Evolutionary conservation across 2,329 filamentous ascomycete genomes (phyloP).

Genomic region (Thermoascus crustaceus): DNA sequence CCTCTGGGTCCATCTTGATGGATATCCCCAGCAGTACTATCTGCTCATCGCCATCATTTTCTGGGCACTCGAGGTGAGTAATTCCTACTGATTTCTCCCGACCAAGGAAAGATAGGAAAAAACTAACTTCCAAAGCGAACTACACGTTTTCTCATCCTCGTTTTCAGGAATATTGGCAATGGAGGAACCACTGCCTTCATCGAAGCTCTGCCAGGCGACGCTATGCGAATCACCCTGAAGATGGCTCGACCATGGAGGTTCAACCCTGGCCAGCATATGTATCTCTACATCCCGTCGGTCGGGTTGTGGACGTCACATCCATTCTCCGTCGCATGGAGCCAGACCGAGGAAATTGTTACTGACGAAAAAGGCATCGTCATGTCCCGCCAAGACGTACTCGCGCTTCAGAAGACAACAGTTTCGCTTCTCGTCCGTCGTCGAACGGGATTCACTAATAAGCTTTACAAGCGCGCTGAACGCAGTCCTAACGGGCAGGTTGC

Average conservation of each 20-base stretch:
- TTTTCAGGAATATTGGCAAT: conserved; percentile 54
- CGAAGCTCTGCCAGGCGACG: conserved; percentile 61
- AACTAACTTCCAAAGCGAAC: conserved; percentile 36
- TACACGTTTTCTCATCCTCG: conserved; percentile 53
- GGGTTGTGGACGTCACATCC: conserved; percentile 66
- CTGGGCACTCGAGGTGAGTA: conserved; percentile 59
- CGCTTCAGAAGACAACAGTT: conserved; percentile 49
- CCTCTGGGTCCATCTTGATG: conserved; percentile 70
- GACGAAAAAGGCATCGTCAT: conserved; percentile 37
- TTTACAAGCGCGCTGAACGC: conserved; percentile 61
- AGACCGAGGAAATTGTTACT: conserved; percentile 44
- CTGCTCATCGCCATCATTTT: conserved; percentile 65
- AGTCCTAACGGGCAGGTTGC: conserved; percentile 48
- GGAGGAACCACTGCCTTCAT: conserved; percentile 58
- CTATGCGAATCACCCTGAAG: conserved; percentile 60
- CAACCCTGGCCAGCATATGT: conserved; percentile 64
- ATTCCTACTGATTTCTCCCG: neutral
- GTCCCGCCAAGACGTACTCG: conserved; percentile 45
- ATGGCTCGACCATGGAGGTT: conserved; percentile 60
- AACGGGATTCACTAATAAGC: conserved; percentile 75
- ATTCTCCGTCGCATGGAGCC: conserved; percentile 69
- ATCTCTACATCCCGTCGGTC: conserved; percentile 61
- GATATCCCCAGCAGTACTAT: conserved; percentile 63
- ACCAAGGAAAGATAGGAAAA: neutral
- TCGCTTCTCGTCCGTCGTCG: conserved; percentile 82